Conservation (phyloP, 1,284 basidiomycete genomes). For the Coniferiporia sulphurascens region DNA sequence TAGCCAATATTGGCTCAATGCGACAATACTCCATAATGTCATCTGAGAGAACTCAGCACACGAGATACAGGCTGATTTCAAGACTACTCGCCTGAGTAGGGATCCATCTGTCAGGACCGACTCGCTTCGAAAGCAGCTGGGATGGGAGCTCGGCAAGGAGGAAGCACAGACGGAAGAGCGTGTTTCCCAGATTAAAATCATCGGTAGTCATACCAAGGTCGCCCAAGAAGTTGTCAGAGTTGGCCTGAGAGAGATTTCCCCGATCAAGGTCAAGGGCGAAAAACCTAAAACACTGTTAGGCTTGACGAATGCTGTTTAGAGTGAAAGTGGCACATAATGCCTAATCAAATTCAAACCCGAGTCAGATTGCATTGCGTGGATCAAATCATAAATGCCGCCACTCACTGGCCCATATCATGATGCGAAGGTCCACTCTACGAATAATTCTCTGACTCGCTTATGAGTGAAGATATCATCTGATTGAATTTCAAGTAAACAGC, state of each 20-base stretch:
- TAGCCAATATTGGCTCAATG: slow-evolving; percentile 29
- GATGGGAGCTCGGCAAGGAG: slow-evolving; percentile 29
- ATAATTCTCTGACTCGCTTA: slow-evolving; percentile 16
- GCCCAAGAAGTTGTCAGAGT: slow-evolving; percentile 51
- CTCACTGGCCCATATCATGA: slow-evolving; percentile 28
- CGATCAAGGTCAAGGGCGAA: slow-evolving; percentile 28
- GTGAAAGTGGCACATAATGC: slow-evolving; percentile 4
- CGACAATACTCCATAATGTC: slow-evolving; percentile 25
- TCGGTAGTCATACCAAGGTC: slow-evolving; percentile 48
- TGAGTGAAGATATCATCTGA: neutral
- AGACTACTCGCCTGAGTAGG: slow-evolving; percentile 4
- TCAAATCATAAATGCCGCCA: slow-evolving; percentile 13
- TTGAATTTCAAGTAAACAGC: neutral
- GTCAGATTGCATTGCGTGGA: neutral
- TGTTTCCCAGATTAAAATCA: slow-evolving; percentile 34
- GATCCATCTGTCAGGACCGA: slow-evolving; percentile 29
- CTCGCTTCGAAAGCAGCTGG: slow-evolving; percentile 32
- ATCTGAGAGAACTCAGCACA: slow-evolving; percentile 14
- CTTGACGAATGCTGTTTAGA: neutral
- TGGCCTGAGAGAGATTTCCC: slow-evolving; percentile 37
- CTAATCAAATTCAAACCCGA: neutral
- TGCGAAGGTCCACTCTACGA: slow-evolving; percentile 29
- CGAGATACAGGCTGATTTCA: slow-evolving; percentile 13
- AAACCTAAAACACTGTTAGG: slow-evolving; percentile 18
- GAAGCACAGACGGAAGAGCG: slow-evolving; percentile 30